phyloP scores from a whole-genome alignment of 768 basidiomycete genomes.

The Candolleomyces efflorescens region DNA sequence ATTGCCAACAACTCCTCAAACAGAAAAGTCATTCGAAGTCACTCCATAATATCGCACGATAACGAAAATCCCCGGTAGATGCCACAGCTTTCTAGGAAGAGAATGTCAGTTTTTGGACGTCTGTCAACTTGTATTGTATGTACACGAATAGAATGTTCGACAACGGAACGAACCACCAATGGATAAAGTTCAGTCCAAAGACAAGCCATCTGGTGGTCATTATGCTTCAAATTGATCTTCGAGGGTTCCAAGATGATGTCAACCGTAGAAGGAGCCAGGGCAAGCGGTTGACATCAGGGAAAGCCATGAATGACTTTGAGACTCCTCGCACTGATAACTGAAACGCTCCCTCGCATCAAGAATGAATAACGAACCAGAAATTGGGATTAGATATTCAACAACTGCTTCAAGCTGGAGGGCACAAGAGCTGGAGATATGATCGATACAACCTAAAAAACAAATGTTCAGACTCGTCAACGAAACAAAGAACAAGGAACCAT shows the following conservation, averaged over 20 bases:
- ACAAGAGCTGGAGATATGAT: conserved; percentile 34
- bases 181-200: conserved; percentile 17
- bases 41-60: no score
- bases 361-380: background rate
- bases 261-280: background rate
- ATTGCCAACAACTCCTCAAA: no score
- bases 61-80: no score
- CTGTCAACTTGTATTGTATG: no score
- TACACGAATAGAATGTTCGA: conserved; percentile 34
- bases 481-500: conserved; percentile 15
- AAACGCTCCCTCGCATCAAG: background rate
- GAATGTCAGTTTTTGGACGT: no score
- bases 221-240: conserved; percentile 51
- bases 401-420: conserved; percentile 19
- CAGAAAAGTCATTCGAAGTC: no score
- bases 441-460: conserved; percentile 25
- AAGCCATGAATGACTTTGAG: background rate
- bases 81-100: no score
- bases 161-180: conserved; percentile 68
- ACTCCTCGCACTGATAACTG: background rate
- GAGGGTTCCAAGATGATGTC: conserved; percentile 28
- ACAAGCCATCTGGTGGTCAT: conserved; percentile 44
- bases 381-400: conserved; percentile 11
- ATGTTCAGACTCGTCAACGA: conserved; percentile 14
- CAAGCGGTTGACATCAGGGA: background rate